phyloP scores from a whole-genome alignment of 257 asterid genomes.

The Ilex asprella region DNA sequence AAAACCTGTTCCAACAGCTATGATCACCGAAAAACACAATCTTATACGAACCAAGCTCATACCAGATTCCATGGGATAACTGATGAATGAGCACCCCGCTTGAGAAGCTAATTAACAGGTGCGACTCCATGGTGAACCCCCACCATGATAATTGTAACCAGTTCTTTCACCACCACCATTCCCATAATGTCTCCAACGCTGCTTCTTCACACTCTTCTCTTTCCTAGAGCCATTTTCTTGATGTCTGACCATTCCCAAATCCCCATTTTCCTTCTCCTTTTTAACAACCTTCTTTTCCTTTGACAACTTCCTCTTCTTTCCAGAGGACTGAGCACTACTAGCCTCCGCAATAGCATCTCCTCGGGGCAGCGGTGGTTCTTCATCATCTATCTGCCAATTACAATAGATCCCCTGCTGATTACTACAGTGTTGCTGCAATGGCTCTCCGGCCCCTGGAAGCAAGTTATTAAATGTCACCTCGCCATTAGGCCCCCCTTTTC shows the following conservation, averaged over 20 bases:
- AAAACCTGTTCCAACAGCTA: no score
- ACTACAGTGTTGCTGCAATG: slow-evolving; percentile 29
- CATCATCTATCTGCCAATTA: slow-evolving; percentile 62
- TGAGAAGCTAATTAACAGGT: no score
- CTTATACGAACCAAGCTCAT: no score
- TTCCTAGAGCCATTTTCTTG: slow-evolving; percentile 25
- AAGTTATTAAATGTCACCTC: slow-evolving; percentile 35
- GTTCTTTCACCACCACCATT: slow-evolving; percentile 10
- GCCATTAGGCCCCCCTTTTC: slow-evolving; percentile 73
- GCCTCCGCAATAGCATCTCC: slow-evolving; percentile 24
- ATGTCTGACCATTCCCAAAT: slow-evolving; percentile 5
- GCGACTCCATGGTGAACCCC: no score
- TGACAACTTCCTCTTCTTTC: slow-evolving; percentile 47
- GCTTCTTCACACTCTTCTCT: slow-evolving; percentile 34
- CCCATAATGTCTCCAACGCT: slow-evolving; percentile 23
- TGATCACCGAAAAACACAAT: no score
- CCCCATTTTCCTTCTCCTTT: slow-evolving; percentile 27
- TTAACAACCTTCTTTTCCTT: slow-evolving; percentile 32
- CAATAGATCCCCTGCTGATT: slow-evolving; percentile 53
- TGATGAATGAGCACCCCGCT: no score
- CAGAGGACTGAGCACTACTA: slow-evolving; percentile 27
- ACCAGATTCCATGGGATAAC: no score
- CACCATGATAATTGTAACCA: no score
- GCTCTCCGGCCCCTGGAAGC: slow-evolving; percentile 56
- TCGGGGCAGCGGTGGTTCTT: slow-evolving; percentile 68